Evolutionary conservation across 345 rosid species (phyloP), one percentile per base, ranked within the genome.

Genomic region (Euphorbia tirucalli): DNA sequence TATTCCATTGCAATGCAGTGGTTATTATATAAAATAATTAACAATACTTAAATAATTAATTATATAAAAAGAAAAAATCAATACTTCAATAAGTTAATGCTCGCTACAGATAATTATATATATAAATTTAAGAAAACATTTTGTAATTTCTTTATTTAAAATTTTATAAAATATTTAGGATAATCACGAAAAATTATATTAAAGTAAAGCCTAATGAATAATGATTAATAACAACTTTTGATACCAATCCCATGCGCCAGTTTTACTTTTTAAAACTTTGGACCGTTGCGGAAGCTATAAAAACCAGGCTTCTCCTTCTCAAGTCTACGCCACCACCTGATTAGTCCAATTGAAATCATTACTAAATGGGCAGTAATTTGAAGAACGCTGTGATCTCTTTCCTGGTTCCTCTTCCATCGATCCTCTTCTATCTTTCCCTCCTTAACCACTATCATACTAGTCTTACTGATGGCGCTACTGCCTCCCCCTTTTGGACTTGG

Each of bases 361-460:
- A 24, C 27, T 22, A 56, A 21, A 86, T 88, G 96, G 68, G 72
- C 59, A 68, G 84, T 44, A 87, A 87, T 75, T 50, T 89, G 67
- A 80, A 82, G 75, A 89, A 85, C 77, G 91, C 90, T 27, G 74
- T 85, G 55, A 58, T 92, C 7, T 89, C 97, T 71, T 71, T 87
- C 66, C 83, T 90, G 15, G 93, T 79, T 63, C 92, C 99, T 16
- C 79, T 90, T 67, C 99, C 97, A 55, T 95, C 93, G 28, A 74
- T 92, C 28, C 24, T 90, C 61, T 85, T 92, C 79, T 88, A 85
- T 74, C 75, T 89, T 67, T 77, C 77, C 11, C 91, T 95, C 74
- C 88, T 95, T 59, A 79, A 74, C 68, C 82, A 69, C 54, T 61
- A 68, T 21, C 62, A 71, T 7, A 48, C 78, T 50, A 77, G 32